A percentile compares a stretch with the other conserved stretches of the same genome.
Evolutionary conservation across 2,329 filamentous ascomycete genomes (phyloP).

Genomic region (Fusarium cyanostomum): DNA sequence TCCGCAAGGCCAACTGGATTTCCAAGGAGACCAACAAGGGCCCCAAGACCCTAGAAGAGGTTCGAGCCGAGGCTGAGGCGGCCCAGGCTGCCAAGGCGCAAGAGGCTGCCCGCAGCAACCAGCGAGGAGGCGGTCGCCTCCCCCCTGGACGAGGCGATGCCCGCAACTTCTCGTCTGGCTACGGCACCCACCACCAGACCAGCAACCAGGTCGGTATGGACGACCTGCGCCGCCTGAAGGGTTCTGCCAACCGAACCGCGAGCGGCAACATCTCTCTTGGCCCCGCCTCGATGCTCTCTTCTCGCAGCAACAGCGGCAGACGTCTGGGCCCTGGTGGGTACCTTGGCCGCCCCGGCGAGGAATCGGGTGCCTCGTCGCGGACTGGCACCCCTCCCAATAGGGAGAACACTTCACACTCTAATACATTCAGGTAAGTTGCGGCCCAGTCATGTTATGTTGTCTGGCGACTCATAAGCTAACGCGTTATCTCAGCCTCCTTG

Average conservation of each 20-base stretch:
- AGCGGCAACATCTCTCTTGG: slow-evolving; percentile 75
- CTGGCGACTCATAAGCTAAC: slow-evolving; percentile 1
- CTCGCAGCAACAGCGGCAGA: slow-evolving; percentile 90
- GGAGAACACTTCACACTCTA: slow-evolving; percentile 72
- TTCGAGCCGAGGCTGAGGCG: slow-evolving; percentile 84
- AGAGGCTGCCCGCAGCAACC: slow-evolving; percentile 70
- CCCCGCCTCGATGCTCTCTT: slow-evolving; percentile 86
- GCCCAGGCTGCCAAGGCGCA: slow-evolving; percentile 82
- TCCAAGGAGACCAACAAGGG: slow-evolving; percentile 94
- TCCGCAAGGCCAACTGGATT: slow-evolving; percentile 79
- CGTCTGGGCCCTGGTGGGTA: slow-evolving; percentile 79
- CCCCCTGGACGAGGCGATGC: slow-evolving; percentile 85
- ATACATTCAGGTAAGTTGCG: slow-evolving; percentile 87
- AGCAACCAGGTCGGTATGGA: slow-evolving; percentile 92
- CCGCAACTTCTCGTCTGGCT: slow-evolving; percentile 80
- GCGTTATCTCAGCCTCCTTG: slow-evolving; percentile 58
- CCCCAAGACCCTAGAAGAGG: slow-evolving; percentile 94
- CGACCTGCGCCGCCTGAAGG: slow-evolving; percentile 86
- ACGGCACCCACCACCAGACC: slow-evolving; percentile 70
- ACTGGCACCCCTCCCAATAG: slow-evolving; percentile 84
- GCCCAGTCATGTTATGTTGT: neutral
- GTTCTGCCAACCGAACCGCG: slow-evolving; percentile 65
- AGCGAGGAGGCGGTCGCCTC: slow-evolving; percentile 75
- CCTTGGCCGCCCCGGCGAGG: slow-evolving; percentile 78
- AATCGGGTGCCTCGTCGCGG: slow-evolving; percentile 87